Base-by-base conservation (phyloP, 441 rosid genomes). In the Aquilaria agallochum region DNA sequence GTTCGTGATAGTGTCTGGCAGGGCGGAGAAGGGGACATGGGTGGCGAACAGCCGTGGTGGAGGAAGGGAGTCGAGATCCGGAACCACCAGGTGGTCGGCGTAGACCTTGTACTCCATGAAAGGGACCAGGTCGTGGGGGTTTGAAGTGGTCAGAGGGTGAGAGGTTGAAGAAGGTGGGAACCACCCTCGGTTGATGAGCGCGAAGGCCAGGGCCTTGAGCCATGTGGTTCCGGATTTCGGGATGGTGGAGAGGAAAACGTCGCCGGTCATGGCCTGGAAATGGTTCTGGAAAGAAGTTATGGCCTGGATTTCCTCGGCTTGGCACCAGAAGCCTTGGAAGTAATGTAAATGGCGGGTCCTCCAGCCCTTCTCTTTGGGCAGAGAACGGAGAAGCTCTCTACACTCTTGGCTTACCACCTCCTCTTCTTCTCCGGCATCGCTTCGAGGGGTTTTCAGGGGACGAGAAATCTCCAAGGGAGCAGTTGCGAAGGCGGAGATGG, bases 141-240 rank as follows among this genome's bases (percentile, higher is more conserved):
- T 87, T 12, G 87, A 81, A 7, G 71, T 63, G 60, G 83, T 79
- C 61, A 87, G 71, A 47, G 93, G 93, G 8, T 92, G 94, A 49
- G 49, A n/a, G 0, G 56, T 55, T 9, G 12, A 11, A 13, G 66
- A 53, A 6, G 50, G 45, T 2, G 77, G 54, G 56, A 69, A 68
- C 11, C 14, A 63, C 7, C 69, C 9, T 31, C 96, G 84, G 58
- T 84, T 78, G 7, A 79, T 54, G 20, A 86, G 51, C 47, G 96
- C 68, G 56, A 79, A 86, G 6, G 70, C 49, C 5, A 92, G 70
- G 56, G 90, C 96, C 69, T 92, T 92, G 15, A 88, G 66, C 98
- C 96, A 89, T 0, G 96, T 92, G 11, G 96, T 89, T 44, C 98
- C 98, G 3, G 95, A 87, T 72, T 92, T 92, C 1, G 96, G 92